Percentiles rank a stretch among this genome's conserved stretches.
These are phyloP conservation scores for Ilex asprella DNA, from an alignment of 257 asterid genomes.

Conservation along the genomic window DNA sequence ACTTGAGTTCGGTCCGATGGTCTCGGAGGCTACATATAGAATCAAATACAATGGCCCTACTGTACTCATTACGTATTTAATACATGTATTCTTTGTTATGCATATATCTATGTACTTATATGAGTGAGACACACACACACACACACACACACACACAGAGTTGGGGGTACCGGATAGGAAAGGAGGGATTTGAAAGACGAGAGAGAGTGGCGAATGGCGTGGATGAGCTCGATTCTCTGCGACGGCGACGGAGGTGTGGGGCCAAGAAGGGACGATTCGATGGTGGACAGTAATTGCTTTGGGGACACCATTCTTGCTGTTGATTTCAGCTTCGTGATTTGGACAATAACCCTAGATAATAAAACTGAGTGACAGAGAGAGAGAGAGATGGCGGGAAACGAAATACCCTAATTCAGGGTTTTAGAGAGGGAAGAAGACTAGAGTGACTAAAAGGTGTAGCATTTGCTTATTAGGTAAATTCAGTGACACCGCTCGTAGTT, in stretches of 20 bases:
- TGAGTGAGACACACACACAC: too few relatives aligned
- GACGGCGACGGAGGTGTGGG: conserved; percentile 70
- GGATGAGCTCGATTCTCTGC: conserved; percentile 75
- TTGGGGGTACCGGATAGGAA: conserved; percentile 51
- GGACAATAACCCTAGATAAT: too few relatives aligned
- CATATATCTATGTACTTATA: too few relatives aligned
- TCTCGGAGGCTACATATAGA: conserved; percentile 57
- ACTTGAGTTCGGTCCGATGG: conserved; percentile 80
- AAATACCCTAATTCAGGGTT: conserved; percentile 48
- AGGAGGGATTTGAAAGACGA: conserved; percentile 63
- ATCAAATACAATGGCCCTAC: not conserved
- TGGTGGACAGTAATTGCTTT: conserved; percentile 52
- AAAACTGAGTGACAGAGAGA: too few relatives aligned
- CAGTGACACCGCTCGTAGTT: too few relatives aligned
- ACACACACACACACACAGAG: too few relatives aligned
- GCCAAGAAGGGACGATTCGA: conserved; percentile 58
- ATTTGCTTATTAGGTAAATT: too few relatives aligned
- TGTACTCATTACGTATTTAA: too few relatives aligned
- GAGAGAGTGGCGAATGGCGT: conserved; percentile 66
- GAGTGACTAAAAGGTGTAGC: not conserved
- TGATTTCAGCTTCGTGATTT: too few relatives aligned
- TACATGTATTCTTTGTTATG: too few relatives aligned
- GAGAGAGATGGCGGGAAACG: conserved; percentile 43
- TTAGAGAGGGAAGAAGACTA: conserved; percentile 13
- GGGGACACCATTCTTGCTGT: conserved; percentile 51